phyloP scores from a whole-genome alignment of 306 rosid genomes.

The Hippophae gyantsensis region DNA sequence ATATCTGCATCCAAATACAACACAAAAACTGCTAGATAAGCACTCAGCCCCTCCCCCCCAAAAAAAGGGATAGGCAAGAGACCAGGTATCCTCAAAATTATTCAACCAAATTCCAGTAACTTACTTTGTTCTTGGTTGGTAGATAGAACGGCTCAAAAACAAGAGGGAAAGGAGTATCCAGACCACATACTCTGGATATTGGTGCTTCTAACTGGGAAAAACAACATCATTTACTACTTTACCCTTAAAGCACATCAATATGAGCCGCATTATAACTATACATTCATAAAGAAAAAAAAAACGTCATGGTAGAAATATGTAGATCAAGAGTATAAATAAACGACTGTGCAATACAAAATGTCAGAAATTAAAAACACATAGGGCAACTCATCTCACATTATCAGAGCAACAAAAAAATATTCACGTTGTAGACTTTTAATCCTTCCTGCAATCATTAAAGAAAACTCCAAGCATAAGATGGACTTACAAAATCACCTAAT shows the following conservation, averaged over 20 bases:
- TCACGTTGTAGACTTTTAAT: too few relatives aligned
- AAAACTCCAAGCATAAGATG: too few relatives aligned
- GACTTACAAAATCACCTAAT: too few relatives aligned
- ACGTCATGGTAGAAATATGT: too few relatives aligned
- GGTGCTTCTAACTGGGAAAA: conserved; percentile 85
- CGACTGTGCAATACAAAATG: too few relatives aligned
- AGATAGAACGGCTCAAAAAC: conserved; percentile 94
- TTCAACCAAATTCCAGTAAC: neutral
- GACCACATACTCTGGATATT: conserved; percentile 77
- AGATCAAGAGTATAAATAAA: too few relatives aligned
- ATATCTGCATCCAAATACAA: conserved; percentile 48
- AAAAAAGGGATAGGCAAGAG: neutral
- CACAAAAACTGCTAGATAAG: too few relatives aligned
- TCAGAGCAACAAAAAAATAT: too few relatives aligned
- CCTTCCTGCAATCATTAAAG: too few relatives aligned
- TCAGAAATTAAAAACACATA: too few relatives aligned
- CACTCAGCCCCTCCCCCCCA: too few relatives aligned
- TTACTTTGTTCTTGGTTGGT: conserved; percentile 91
- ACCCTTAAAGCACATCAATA: conserved; percentile 2
- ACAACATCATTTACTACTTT: neutral
- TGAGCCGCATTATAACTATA: neutral
- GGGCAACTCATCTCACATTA: too few relatives aligned
- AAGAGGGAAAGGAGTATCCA: conserved; percentile 95
- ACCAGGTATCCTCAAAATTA: neutral
- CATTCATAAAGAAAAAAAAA: neutral